Evolutionary conservation across 2,329 filamentous ascomycete genomes (phyloP).

Genomic region (Pezizomycotina sp.): DNA sequence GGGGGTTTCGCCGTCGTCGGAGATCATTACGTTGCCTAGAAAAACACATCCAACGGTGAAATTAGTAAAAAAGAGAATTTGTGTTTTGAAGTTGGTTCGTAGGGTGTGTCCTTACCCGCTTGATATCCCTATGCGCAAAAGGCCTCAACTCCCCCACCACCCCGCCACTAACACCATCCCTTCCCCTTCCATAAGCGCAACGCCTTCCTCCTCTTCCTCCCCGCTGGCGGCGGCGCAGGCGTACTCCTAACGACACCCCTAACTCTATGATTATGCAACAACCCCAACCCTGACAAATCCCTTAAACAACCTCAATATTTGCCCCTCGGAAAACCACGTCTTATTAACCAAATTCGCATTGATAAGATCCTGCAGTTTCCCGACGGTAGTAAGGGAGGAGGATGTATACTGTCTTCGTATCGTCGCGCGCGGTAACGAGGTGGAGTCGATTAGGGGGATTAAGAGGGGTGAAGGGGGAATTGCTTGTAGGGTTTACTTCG

Average conservation of each 20-base stretch:
- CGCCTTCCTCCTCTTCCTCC: conserved; percentile 23
- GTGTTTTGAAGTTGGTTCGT: background rate
- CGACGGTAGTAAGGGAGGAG: conserved; percentile 86
- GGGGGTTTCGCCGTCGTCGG: conserved; percentile 69
- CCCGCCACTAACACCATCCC: conserved; percentile 14
- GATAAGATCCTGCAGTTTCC: conserved; percentile 94
- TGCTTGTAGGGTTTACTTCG: conserved; percentile 89
- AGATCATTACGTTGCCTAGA: conserved; percentile 88
- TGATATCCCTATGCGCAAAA: conserved; percentile 92
- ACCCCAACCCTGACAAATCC: conserved; percentile 76
- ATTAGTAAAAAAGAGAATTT: background rate
- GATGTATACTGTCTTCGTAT: conserved; percentile 88
- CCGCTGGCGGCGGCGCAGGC: conserved; percentile 30
- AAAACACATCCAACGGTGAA: background rate
- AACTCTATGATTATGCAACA: conserved; percentile 79
- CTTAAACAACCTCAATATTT: conserved; percentile 76
- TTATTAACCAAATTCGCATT: conserved; percentile 97
- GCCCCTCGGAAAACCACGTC: conserved; percentile 69
- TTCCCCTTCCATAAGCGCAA: conserved; percentile 15
- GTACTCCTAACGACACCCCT: conserved; percentile 28
- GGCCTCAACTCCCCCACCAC: conserved; percentile 39
- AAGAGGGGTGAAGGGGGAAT: conserved; percentile 52
- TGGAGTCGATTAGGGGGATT: conserved; percentile 60
- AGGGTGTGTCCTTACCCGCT: conserved; percentile 38
- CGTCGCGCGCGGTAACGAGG: conserved; percentile 59